A percentile compares a stretch with the other conserved stretches of the same genome.
phyloP scores from a whole-genome alignment of 208 protist species.

The Leishmania amazonensis region DNA sequence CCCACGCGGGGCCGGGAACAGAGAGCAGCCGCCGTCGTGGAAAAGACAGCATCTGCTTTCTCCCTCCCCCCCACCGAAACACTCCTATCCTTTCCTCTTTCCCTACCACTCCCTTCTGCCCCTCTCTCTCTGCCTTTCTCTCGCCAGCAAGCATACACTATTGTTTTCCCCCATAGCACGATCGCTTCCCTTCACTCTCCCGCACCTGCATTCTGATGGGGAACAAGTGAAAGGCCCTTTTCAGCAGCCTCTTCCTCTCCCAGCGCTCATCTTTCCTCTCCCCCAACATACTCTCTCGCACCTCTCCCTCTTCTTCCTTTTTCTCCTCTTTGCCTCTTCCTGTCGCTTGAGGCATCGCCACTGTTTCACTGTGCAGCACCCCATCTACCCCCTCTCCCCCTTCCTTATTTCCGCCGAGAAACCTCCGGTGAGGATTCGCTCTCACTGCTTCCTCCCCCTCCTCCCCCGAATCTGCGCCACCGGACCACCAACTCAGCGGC shows the following conservation, averaged over 20 bases:
- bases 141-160: neutral
- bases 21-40: neutral
- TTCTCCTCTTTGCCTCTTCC: too few species aligned
- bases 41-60: neutral
- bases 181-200: neutral
- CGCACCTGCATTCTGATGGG: neutral
- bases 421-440: neutral
- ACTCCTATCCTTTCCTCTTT: neutral
- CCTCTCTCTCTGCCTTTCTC: neutral
- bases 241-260: neutral
- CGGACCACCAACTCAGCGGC: slow-evolving; percentile 1
- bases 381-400: neutral
- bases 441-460: neutral
- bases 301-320: neutral
- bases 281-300: neutral
- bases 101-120: neutral
- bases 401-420: neutral
- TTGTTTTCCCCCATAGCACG: neutral
- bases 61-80: neutral
- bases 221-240: neutral
- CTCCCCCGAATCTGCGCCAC: neutral
- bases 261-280: neutral
- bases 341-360: neutral
- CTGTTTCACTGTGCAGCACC: neutral
- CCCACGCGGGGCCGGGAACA: neutral